Conservation (phyloP, 2,329 filamentous ascomycete genomes). For the Sclerotiophoma versabilis region DNA sequence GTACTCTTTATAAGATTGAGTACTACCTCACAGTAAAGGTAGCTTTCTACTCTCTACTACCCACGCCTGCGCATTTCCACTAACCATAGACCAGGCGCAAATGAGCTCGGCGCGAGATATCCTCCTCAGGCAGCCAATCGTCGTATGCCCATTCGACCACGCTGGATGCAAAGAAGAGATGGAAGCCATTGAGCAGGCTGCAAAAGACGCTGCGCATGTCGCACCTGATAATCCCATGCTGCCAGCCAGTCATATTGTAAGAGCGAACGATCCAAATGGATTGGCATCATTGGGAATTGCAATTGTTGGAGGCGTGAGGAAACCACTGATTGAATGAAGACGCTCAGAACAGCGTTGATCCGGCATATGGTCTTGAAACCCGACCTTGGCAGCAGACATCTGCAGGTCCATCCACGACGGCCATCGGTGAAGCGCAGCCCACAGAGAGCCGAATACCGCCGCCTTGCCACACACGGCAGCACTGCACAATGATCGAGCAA, state of each 20-base stretch:
- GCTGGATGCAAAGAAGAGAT: constrained; percentile 98
- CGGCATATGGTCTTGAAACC: too few relatives aligned
- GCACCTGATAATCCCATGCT: constrained; percentile 91
- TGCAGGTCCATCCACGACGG: too few relatives aligned
- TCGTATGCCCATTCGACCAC: constrained; percentile 94
- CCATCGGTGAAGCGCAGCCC: too few relatives aligned
- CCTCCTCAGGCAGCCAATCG: constrained; percentile 85
- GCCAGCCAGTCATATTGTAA: constrained; percentile 83
- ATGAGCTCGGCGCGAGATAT: constrained; percentile 90
- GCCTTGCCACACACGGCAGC: too few relatives aligned
- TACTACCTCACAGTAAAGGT: constrained; percentile 97
- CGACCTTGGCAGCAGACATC: too few relatives aligned
- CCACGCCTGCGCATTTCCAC: not conserved
- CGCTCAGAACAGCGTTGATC: too few relatives aligned
- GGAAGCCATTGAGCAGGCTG: constrained; percentile 96
- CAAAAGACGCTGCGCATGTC: constrained; percentile 87
- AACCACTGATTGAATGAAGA: constrained; percentile 73
- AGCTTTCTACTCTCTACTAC: constrained; percentile 26
- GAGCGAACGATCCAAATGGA: constrained; percentile 74
- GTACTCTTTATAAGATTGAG: constrained; percentile 96
- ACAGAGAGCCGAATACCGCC: too few relatives aligned
- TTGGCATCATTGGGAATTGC: constrained; percentile 67
- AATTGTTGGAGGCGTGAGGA: constrained; percentile 67
- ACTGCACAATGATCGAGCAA: too few relatives aligned
- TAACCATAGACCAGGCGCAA: constrained; percentile 75